Base-by-base conservation (phyloP, 306 rosid genomes). In the Bauhinia variegata region DNA sequence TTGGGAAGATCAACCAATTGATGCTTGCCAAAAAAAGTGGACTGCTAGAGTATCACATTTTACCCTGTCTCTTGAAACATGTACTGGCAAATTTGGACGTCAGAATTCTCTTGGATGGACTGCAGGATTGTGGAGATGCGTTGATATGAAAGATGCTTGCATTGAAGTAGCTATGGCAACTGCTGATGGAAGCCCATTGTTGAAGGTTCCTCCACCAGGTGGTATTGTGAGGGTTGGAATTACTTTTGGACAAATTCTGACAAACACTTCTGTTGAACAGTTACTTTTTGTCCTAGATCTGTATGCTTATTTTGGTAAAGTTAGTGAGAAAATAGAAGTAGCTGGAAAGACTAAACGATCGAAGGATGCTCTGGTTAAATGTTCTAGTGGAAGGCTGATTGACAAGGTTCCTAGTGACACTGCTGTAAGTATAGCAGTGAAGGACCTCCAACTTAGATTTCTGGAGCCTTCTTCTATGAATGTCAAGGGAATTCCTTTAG, bases 1-100 rank as follows among this genome's bases (percentile, higher is more conserved):
- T 54, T 92, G 98, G 98, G 85, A 85, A 79, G 95, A 67, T 75
- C 95, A 92, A 70, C 87, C 91, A 10, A 34, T 92, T 60, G 98
- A 92, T 87, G 88, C 98, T 61, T 87, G 96, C 80, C 91, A 81
- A 80, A 84, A 84, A 83, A 92, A 89, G 79, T 92, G 96, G 96
- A 77, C 89, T 71, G 63, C 78, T 36, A 71, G 85, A 74, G 91
- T 89, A 58, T 82, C 91, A 34, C 78, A 85, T 63, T 68, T 92
- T 73, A 87, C 82, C 72, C 81, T 92, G 79, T 92, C 96, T 54
- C 79, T 92, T 49, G 98, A 92, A 75, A 83, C 90, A 55, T 66
- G 75, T 8, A 53, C 65, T 4, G 79, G 63, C 43, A 75, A 67
- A 64, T 65, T 71, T 61, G 76, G 84, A 56, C 47, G 38, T 55